Conservation (phyloP, 1,284 basidiomycete species). For the Apiotrichum siamense region DNA sequence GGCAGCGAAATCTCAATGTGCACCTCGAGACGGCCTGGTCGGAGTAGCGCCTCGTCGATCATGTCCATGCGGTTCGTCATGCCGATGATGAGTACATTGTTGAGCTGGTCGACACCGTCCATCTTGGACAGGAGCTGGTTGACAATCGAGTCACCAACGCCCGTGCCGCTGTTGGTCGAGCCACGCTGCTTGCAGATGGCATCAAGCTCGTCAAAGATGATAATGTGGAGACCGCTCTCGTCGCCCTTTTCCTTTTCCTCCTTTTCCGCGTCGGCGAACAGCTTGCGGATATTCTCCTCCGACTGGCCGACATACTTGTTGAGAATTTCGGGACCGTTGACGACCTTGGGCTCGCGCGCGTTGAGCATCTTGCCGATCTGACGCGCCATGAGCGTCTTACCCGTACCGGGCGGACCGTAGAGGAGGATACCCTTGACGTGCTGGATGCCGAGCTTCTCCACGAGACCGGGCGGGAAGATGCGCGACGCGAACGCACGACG, state of each 20-base stretch:
- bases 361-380: slow-evolving; percentile 99
- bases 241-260: slow-evolving; percentile 99
- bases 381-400: slow-evolving; percentile 95
- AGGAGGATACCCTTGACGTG: slow-evolving; percentile 98
- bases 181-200: slow-evolving; percentile 99
- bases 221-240: slow-evolving; percentile 96
- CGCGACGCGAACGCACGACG: slow-evolving; percentile 97
- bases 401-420: slow-evolving; percentile 94
- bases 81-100: slow-evolving; percentile 98
- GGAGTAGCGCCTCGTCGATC: slow-evolving; percentile 97
- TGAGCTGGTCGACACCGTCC: slow-evolving; percentile 98
- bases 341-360: slow-evolving; percentile 94
- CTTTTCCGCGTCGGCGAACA: slow-evolving; percentile 96
- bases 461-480: slow-evolving; percentile 92
- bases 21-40: slow-evolving; percentile 98
- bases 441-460: slow-evolving; percentile 97
- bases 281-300: slow-evolving; percentile 98
- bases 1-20: slow-evolving; percentile 99
- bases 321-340: slow-evolving; percentile 91
- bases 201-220: slow-evolving; percentile 97
- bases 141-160: slow-evolving; percentile 96
- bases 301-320: slow-evolving; percentile 97
- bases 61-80: slow-evolving; percentile 99
- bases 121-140: slow-evolving; percentile 99
- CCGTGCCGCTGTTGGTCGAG: slow-evolving; percentile 77